Evolutionary conservation across 2,329 filamentous ascomycete species (phyloP).

Genomic region (Talaromyces rugulosus): DNA sequence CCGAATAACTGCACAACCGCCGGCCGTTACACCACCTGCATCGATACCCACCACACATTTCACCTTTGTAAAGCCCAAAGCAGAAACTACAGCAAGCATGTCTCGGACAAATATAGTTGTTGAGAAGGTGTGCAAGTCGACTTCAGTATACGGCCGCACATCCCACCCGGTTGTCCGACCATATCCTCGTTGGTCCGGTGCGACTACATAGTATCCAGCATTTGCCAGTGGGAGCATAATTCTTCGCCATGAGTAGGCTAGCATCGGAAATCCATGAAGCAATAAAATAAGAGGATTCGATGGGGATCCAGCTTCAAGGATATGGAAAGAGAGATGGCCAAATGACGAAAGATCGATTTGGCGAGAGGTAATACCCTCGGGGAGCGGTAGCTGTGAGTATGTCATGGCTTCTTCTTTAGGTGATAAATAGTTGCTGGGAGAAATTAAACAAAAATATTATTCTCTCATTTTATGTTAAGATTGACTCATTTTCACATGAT

Average conservation of each 20-base stretch:
- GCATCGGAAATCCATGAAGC: slow-evolving; percentile 64
- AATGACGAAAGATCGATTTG: slow-evolving; percentile 53
- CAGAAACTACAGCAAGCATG: slow-evolving; percentile 57
- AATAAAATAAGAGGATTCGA: slow-evolving; percentile 55
- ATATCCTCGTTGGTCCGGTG: slow-evolving; percentile 65
- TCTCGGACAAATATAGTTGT: slow-evolving; percentile 60
- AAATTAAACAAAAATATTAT: background rate
- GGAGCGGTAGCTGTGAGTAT: slow-evolving; percentile 39
- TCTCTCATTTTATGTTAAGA: background rate
- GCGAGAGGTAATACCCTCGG: slow-evolving; percentile 51
- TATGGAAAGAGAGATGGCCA: slow-evolving; percentile 54
- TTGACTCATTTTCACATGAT: background rate
- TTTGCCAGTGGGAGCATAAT: slow-evolving; percentile 56
- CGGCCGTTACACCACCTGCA: slow-evolving; percentile 59
- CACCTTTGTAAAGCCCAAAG: slow-evolving; percentile 56
- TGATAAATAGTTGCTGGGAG: background rate
- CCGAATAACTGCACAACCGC: slow-evolving; percentile 56
- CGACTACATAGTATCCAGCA: slow-evolving; percentile 61
- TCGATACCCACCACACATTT: slow-evolving; percentile 63
- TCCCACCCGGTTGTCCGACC: slow-evolving; percentile 63
- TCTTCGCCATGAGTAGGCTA: slow-evolving; percentile 66
- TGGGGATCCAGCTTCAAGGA: slow-evolving; percentile 52
- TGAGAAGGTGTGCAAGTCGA: slow-evolving; percentile 54
- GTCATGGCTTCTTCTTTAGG: slow-evolving; percentile 10
- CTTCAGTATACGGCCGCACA: slow-evolving; percentile 44